These are phyloP conservation scores for Fusarium anguioides DNA, from an alignment of 2,329 filamentous ascomycete species.

Conservation along the genomic window DNA sequence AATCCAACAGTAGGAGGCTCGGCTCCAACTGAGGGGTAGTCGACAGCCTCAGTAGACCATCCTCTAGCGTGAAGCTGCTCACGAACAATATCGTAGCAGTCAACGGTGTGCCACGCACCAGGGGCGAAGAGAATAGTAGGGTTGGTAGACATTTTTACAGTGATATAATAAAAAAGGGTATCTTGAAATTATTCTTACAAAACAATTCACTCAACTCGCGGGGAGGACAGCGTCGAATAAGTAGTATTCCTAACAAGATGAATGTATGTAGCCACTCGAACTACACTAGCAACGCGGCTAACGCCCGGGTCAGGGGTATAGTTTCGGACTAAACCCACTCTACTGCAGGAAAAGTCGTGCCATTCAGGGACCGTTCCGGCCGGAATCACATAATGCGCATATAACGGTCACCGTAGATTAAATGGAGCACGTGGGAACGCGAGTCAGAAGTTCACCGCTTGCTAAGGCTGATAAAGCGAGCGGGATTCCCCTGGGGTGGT, in stretches of 20 bases:
- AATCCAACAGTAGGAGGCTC: conserved; percentile 13
- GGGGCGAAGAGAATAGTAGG: conserved; percentile 15
- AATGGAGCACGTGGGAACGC: background rate
- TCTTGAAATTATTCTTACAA: background rate
- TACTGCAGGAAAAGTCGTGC: background rate
- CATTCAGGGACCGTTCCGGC: background rate
- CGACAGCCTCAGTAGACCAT: conserved; percentile 10
- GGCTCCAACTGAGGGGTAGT: conserved; percentile 17
- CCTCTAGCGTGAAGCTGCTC: background rate
- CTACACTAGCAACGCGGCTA: too few relatives aligned
- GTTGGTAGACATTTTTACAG: conserved; percentile 14
- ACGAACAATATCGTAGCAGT: conserved; percentile 13
- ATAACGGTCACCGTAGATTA: background rate
- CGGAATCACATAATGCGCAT: background rate
- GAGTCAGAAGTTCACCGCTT: background rate
- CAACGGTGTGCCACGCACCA: conserved; percentile 16
- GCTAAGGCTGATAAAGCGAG: background rate
- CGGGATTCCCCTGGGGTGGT: too few relatives aligned
- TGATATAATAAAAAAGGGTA: background rate
- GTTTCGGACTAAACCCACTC: background rate
- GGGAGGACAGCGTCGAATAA: background rate
- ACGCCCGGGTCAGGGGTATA: background rate
- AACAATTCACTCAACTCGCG: background rate
- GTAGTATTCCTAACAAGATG: background rate
- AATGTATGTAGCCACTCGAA: too few relatives aligned